These are phyloP conservation scores for Russula lepida DNA, from an alignment of 768 basidiomycete genomes.

Conservation along the genomic window DNA sequence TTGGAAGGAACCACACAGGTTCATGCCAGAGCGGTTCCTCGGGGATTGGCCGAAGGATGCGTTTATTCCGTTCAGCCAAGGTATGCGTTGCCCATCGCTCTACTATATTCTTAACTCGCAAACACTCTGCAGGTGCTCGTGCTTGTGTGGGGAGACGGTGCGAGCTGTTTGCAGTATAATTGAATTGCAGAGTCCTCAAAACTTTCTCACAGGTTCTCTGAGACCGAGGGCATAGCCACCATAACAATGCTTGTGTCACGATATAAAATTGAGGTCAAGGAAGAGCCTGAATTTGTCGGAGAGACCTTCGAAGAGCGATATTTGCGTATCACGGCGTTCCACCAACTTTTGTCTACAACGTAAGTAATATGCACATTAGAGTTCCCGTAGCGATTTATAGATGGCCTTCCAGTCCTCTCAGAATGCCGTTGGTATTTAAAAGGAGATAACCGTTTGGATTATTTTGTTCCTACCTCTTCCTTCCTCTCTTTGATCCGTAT, in stretches of 20 bases:
- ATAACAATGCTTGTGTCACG: constrained; percentile 37
- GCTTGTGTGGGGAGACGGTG: too few relatives aligned
- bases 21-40: too few relatives aligned
- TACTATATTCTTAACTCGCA: background rate
- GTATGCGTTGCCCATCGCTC: background rate
- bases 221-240: constrained; percentile 41
- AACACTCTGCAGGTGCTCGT: constrained; percentile 3
- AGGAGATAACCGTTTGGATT: too few relatives aligned
- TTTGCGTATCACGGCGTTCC: constrained; percentile 15
- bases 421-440: constrained; percentile 21
- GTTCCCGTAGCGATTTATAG: too few relatives aligned
- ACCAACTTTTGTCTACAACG: constrained; percentile 1
- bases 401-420: constrained; percentile 7
- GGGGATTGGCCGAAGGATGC: constrained; percentile 29
- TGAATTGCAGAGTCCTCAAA: background rate
- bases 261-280: constrained; percentile 41
- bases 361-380: background rate
- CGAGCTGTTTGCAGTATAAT: too few relatives aligned
- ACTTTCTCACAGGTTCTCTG: constrained; percentile 33
- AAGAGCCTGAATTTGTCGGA: constrained; percentile 38
- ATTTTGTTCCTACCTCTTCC: too few relatives aligned
- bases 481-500: too few relatives aligned
- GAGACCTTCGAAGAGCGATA: constrained; percentile 40
- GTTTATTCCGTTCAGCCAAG: constrained; percentile 28
- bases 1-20: too few relatives aligned